These are phyloP conservation scores for Coccinonectria pachysandricola DNA, from an alignment of 2,329 filamentous ascomycete genomes.

Conservation along the genomic window DNA sequence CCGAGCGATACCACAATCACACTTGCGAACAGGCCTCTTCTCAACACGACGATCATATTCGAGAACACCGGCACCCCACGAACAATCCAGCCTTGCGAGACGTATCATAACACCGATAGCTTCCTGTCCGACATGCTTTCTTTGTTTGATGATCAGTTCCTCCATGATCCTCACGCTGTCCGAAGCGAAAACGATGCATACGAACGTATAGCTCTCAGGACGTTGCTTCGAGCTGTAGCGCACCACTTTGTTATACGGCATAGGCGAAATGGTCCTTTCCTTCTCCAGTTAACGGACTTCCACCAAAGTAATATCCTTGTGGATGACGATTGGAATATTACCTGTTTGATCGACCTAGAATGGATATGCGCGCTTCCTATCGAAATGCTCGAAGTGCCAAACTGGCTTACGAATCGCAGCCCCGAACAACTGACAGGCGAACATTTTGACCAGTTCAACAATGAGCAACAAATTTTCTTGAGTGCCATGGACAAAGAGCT, in stretches of 20 bases:
- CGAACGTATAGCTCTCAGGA: conserved; percentile 7
- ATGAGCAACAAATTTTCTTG: no score
- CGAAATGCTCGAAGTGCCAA: conserved; percentile 20
- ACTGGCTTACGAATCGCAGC: no score
- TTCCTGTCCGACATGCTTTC: neutral
- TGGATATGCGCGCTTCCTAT: conserved; percentile 20
- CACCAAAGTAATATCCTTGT: conserved; percentile 30
- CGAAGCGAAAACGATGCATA: neutral
- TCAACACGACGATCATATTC: no score
- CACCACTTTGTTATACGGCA: conserved; percentile 14
- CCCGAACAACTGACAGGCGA: no score
- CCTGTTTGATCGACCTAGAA: conserved; percentile 24
- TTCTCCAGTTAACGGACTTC: conserved; percentile 26
- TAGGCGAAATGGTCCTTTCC: conserved; percentile 21
- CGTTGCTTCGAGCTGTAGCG: conserved; percentile 21
- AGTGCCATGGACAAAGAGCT: no score
- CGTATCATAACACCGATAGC: neutral
- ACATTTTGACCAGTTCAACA: no score
- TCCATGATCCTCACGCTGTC: neutral
- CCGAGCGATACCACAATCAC: conserved; percentile 19
- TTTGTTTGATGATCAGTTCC: neutral
- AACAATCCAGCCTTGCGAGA: neutral
- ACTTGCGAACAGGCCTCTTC: conserved; percentile 25
- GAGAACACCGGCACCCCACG: no score
- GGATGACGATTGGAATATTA: conserved; percentile 24